Conservation (phyloP, 805 yeast genomes). For the Cyberlindnera japonica region DNA sequence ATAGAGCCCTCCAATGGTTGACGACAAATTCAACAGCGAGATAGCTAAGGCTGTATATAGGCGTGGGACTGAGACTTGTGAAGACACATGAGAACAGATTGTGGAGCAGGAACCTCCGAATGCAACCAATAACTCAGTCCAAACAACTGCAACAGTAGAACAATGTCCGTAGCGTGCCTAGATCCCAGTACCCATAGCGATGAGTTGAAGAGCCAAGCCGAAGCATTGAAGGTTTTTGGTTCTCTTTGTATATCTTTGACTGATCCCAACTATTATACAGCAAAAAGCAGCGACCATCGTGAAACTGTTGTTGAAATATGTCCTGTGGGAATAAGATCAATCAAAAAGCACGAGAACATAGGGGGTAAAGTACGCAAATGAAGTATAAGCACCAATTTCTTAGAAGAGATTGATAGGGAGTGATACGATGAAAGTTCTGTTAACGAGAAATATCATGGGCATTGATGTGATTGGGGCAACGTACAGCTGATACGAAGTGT, state of each 20-base stretch:
- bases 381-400: constrained; percentile 29
- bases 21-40: constrained; percentile 33
- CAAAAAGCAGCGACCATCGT: constrained; percentile 37
- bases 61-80: constrained; percentile 40
- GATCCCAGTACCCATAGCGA: constrained; percentile 32
- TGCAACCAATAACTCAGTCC: constrained; percentile 35
- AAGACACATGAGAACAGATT: constrained; percentile 35
- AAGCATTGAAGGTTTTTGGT: constrained; percentile 34
- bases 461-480: constrained; percentile 36
- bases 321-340: constrained; percentile 33
- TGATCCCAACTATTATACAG: constrained; percentile 35
- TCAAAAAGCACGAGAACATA: constrained; percentile 32
- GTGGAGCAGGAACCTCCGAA: constrained; percentile 39
- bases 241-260: constrained; percentile 34
- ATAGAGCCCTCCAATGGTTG: constrained; percentile 37
- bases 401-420: constrained; percentile 34
- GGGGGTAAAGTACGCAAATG: constrained; percentile 33
- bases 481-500: constrained; percentile 34
- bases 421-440: constrained; percentile 36
- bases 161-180: constrained; percentile 26
- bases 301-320: constrained; percentile 35
- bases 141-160: constrained; percentile 27
- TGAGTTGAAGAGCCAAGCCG: constrained; percentile 33
- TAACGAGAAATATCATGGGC: constrained; percentile 34
- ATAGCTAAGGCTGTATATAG: constrained; percentile 40